Percentiles rank a stretch among this genome's conserved stretches.
phyloP scores from a whole-genome alignment of 2,329 filamentous ascomycete species.

The Colletotrichum destructivum region DNA sequence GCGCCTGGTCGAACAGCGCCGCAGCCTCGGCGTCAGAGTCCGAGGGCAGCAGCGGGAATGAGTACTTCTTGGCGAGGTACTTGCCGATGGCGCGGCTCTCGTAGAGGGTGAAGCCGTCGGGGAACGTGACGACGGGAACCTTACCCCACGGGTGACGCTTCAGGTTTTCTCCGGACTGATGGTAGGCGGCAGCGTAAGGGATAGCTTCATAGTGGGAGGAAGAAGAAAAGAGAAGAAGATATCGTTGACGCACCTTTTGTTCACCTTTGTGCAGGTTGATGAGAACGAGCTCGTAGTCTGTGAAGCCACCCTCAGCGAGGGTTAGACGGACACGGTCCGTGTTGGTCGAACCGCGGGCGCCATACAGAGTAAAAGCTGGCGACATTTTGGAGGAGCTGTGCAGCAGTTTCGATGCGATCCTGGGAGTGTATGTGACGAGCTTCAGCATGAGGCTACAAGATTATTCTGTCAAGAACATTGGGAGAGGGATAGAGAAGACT shows the following conservation, averaged over 20 bases:
- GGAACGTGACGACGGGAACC: conserved; percentile 56
- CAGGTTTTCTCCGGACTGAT: conserved; percentile 54
- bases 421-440: conserved; percentile 45
- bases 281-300: conserved; percentile 57
- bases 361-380: conserved; percentile 59
- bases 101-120: conserved; percentile 60
- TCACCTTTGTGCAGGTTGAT: conserved; percentile 57
- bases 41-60: conserved; percentile 59
- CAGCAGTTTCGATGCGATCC: conserved; percentile 49
- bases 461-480: not conserved
- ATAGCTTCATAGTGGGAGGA: conserved; percentile 6
- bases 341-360: conserved; percentile 57
- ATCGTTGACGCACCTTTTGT: conserved; percentile 55
- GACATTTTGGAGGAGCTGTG: conserved; percentile 53
- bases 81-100: conserved; percentile 64
- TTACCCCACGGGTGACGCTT: conserved; percentile 60
- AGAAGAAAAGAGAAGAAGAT: conserved; percentile 24
- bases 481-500: not conserved
- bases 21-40: conserved; percentile 56
- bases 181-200: conserved; percentile 45
- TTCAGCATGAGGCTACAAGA: conserved; percentile 48
- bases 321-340: conserved; percentile 60
- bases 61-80: conserved; percentile 62
- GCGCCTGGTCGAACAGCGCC: conserved; percentile 61
- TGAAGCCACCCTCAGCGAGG: conserved; percentile 60